Evolutionary conservation across 1,284 basidiomycete genomes (phyloP).

Genomic region (Ustilago shanxiensis): DNA sequence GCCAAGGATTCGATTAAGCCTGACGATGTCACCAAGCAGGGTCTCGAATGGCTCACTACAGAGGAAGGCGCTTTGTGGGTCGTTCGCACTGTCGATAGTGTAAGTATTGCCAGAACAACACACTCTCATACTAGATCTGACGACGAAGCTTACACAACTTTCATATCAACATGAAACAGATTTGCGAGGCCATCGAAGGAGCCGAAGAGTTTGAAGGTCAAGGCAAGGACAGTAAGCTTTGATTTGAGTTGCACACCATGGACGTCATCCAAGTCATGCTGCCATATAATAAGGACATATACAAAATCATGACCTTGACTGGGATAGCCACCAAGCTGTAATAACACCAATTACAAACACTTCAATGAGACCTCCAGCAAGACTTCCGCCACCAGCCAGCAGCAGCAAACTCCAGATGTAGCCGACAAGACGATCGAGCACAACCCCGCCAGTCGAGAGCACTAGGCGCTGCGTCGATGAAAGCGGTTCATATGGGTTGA

Average conservation of each 20-base stretch:
- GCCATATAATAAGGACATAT: background rate
- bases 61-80: slow-evolving; percentile 95
- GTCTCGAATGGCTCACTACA: slow-evolving; percentile 81
- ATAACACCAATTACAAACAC: slow-evolving; percentile 51
- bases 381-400: slow-evolving; percentile 80
- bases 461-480: slow-evolving; percentile 46
- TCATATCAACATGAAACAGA: slow-evolving; percentile 27
- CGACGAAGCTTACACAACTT: background rate
- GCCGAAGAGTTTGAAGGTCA: slow-evolving; percentile 52
- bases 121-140: background rate
- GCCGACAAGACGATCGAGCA: slow-evolving; percentile 80
- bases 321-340: slow-evolving; percentile 56
- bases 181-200: slow-evolving; percentile 60
- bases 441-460: slow-evolving; percentile 73
- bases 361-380: slow-evolving; percentile 57
- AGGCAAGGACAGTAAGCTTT: slow-evolving; percentile 47
- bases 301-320: slow-evolving; percentile 13
- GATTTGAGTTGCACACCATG: background rate
- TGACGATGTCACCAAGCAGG: slow-evolving; percentile 74
- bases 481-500: slow-evolving; percentile 67
- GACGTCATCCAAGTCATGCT: background rate
- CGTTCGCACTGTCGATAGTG: slow-evolving; percentile 81
- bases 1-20: slow-evolving; percentile 71
- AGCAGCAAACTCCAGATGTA: slow-evolving; percentile 80
- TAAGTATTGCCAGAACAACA: slow-evolving; percentile 26